Base-by-base conservation (phyloP, 2,329 filamentous ascomycete species). In the Pseudocercospora fijiensis region DNA sequence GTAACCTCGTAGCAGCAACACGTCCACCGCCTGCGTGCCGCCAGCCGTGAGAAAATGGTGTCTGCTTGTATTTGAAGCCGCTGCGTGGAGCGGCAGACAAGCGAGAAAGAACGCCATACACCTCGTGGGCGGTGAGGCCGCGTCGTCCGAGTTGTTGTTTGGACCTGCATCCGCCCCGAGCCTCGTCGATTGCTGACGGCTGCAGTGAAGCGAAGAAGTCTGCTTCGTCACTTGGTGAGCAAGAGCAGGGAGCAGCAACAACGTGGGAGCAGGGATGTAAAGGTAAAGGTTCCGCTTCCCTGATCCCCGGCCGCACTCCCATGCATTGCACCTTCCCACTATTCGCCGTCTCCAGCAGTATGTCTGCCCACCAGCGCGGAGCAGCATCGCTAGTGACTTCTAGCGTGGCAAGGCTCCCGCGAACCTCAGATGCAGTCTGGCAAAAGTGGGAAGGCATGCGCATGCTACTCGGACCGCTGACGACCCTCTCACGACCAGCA, bases 391-490 rank as follows among this genome's bases (percentile, higher is more conserved):
- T 52, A 27, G 49, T 24, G 22, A 47, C 18, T 24, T 24, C 43
- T 47, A 18, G 43, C 43, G 43, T 47, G 22, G 49, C 10, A 5
- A 52, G 49, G 49, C 49, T 52, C 24, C 49, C 49, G 49, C 49
- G 49, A 52, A 52, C 27, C 49, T 52, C 13, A 52, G 49, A 52
- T 52, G 49, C 24, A 26, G 13, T 52, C 24, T 52, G 49, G 49
- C 49, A 52, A 28, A n/a, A n/a, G n/a, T n/a, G n/a, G n/a, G n/a
- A n/a, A n/a, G n/a, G n/a, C n/a, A n/a, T n/a, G n/a, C 49, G 26
- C 49, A 53, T 53, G 24, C 26, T 53, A 18, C 49, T 53, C 26
- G 49, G 22, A 18, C 26, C 10, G 49, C 49, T 53, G 49, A 53
- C 26, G 49, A 53, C 28, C 24, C 26, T 53, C 49, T 30, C 9